Evolutionary conservation across 352 stramenopile genomes (phyloP).

Genomic region (Globisporangium barbulae): DNA sequence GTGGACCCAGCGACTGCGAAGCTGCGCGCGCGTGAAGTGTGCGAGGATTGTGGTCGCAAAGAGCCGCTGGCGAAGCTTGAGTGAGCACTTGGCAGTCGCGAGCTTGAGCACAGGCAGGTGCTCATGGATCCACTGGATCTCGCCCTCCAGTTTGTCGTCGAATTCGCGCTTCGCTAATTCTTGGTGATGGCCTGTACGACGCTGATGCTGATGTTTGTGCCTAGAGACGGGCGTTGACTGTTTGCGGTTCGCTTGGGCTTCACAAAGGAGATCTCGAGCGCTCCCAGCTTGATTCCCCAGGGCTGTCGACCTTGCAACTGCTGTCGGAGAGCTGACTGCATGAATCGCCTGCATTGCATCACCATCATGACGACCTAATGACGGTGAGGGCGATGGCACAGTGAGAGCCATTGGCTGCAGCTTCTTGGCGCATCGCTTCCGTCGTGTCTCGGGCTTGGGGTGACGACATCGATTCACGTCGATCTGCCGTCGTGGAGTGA

Average conservation of each 20-base stretch:
- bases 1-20: conserved; percentile 23
- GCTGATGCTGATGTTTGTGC: conserved; percentile 6
- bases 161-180: neutral
- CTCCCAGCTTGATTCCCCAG: conserved; percentile 5
- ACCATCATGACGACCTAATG: neutral
- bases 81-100: conserved; percentile 42
- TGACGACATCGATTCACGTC: neutral
- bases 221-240: neutral
- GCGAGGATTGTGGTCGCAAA: conserved; percentile 33
- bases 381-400: neutral
- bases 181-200: conserved; percentile 7
- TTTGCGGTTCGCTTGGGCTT: neutral
- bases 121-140: conserved; percentile 63
- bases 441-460: neutral
- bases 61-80: conserved; percentile 33
- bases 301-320: neutral
- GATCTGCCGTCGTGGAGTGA: neutral
- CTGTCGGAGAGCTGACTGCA: neutral
- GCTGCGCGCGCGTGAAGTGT: conserved; percentile 21
- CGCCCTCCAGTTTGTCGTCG: conserved; percentile 21
- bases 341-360: neutral
- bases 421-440: conserved; percentile 11
- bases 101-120: conserved; percentile 57
- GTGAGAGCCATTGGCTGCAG: neutral
- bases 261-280: neutral